phyloP scores from a whole-genome alignment of 225 moss, liverwort and hornwort genomes.

The Antitrichia curtipendula region DNA sequence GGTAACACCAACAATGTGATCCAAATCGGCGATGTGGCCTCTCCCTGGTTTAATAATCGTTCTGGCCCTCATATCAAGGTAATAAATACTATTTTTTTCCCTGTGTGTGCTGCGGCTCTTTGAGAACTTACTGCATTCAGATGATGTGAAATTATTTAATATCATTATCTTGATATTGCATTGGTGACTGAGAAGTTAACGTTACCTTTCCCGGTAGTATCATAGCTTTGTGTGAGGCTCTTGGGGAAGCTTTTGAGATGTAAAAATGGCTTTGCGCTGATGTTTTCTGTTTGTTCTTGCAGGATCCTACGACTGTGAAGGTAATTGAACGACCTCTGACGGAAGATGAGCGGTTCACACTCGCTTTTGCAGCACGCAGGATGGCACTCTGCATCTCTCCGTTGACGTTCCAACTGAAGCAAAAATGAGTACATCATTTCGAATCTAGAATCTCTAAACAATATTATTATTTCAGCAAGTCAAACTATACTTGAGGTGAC shows the following conservation, averaged over 20 bases:
- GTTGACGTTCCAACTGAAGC: constrained; percentile 43
- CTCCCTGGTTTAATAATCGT: constrained; percentile 37
- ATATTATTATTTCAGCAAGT: neutral
- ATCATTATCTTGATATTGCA: neutral
- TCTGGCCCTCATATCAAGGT: constrained; percentile 50
- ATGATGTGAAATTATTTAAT: neutral
- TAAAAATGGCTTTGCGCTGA: neutral
- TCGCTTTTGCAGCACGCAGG: constrained; percentile 75
- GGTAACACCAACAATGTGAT: constrained; percentile 92
- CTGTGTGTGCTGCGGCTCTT: neutral
- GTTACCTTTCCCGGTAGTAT: no score
- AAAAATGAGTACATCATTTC: neutral
- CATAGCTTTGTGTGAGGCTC: neutral
- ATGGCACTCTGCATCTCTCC: constrained; percentile 83
- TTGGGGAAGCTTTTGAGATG: neutral
- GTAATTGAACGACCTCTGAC: constrained; percentile 77
- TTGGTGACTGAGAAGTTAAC: neutral
- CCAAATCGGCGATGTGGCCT: constrained; percentile 70
- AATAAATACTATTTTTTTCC: neutral
- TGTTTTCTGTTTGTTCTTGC: neutral
- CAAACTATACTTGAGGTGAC: neutral
- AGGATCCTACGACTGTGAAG: constrained; percentile 77
- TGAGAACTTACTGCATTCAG: neutral
- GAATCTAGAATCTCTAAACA: neutral
- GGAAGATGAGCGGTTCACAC: constrained; percentile 82